A percentile compares a stretch with the other conserved stretches of the same genome.
These are phyloP conservation scores for Pythium brachiatum DNA, from an alignment of 352 stramenopile species.

Conservation along the genomic window DNA sequence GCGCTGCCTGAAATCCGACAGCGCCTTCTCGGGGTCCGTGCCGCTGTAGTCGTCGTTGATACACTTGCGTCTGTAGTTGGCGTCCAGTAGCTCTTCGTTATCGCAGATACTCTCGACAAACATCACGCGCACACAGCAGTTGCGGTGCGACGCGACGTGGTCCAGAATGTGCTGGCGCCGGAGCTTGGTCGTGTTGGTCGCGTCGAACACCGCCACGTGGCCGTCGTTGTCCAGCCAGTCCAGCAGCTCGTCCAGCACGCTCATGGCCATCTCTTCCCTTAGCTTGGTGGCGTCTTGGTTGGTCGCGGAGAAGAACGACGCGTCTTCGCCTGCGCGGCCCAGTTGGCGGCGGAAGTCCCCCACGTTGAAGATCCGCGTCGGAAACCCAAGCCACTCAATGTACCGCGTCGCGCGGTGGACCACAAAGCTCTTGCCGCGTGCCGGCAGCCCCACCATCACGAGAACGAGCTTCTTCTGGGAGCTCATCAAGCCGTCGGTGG, in stretches of 20 bases:
- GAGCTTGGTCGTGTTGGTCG: conserved; percentile 93
- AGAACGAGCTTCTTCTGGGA: conserved; percentile 90
- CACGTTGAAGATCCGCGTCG: conserved; percentile 95
- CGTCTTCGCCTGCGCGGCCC: conserved; percentile 63
- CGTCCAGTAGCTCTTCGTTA: conserved; percentile 88
- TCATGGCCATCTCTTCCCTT: conserved; percentile 88
- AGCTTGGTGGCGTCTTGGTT: conserved; percentile 82
- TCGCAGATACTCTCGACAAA: conserved; percentile 96
- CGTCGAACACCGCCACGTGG: conserved; percentile 94
- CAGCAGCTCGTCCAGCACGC: conserved; percentile 86
- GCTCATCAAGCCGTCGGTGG: conserved; percentile 56
- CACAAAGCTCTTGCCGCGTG: conserved; percentile 95
- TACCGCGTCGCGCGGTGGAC: conserved; percentile 92
- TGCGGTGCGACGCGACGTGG: conserved; percentile 56
- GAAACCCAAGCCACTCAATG: conserved; percentile 90
- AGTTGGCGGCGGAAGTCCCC: conserved; percentile 89
- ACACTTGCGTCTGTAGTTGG: conserved; percentile 88
- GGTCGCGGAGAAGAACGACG: conserved; percentile 90
- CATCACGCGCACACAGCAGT: conserved; percentile 88
- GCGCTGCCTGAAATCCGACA: conserved; percentile 87
- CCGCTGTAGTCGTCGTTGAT: conserved; percentile 90
- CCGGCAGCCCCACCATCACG: conserved; percentile 93
- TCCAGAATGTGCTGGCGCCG: conserved; percentile 59
- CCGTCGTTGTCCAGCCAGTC: conserved; percentile 89
- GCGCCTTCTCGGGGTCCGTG: conserved; percentile 79